Evolutionary conservation across 495 filamentous ascomycete species (phyloP).

Genomic region (Penicillium argentinense): DNA sequence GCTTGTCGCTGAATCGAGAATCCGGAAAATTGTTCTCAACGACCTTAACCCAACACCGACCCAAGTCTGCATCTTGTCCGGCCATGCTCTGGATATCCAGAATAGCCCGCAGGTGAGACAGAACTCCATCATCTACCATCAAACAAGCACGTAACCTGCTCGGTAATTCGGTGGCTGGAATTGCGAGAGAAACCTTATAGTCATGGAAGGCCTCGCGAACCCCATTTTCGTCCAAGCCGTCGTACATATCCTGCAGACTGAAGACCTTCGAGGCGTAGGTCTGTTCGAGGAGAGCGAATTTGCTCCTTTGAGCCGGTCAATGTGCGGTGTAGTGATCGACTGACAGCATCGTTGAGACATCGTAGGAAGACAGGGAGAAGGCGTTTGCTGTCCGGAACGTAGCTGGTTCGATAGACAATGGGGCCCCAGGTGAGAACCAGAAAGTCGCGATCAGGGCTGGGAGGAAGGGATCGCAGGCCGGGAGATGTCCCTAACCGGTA

Average conservation of each 20-base stretch:
- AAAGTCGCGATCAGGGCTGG: slow-evolving; percentile 27
- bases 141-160: slow-evolving; percentile 27
- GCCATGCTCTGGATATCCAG: slow-evolving; percentile 7
- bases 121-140: slow-evolving; percentile 25
- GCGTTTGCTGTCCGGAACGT: slow-evolving; percentile 21
- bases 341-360: slow-evolving; percentile 24
- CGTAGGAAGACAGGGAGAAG: slow-evolving; percentile 24
- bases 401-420: slow-evolving; percentile 29
- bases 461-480: slow-evolving; percentile 27
- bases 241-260: slow-evolving; percentile 14
- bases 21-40: slow-evolving; percentile 38
- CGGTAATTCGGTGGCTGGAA: slow-evolving; percentile 29
- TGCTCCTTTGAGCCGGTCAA: slow-evolving; percentile 25
- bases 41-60: slow-evolving; percentile 26
- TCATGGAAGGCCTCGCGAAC: slow-evolving; percentile 28
- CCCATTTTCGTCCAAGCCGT: slow-evolving; percentile 10
- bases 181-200: slow-evolving; percentile 26
- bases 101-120: slow-evolving; percentile 13
- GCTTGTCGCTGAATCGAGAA: slow-evolving; percentile 13
- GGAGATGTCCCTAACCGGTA: slow-evolving; percentile 26
- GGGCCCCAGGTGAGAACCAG: slow-evolving; percentile 32
- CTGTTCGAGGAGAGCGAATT: slow-evolving; percentile 10
- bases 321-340: slow-evolving; percentile 15
- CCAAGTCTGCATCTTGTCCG: slow-evolving; percentile 9
- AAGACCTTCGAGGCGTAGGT: slow-evolving; percentile 29